A percentile compares a stretch with the other conserved stretches of the same genome.
Evolutionary conservation across 768 basidiomycete genomes (phyloP).

Genomic region (Kwoniella sp.): DNA sequence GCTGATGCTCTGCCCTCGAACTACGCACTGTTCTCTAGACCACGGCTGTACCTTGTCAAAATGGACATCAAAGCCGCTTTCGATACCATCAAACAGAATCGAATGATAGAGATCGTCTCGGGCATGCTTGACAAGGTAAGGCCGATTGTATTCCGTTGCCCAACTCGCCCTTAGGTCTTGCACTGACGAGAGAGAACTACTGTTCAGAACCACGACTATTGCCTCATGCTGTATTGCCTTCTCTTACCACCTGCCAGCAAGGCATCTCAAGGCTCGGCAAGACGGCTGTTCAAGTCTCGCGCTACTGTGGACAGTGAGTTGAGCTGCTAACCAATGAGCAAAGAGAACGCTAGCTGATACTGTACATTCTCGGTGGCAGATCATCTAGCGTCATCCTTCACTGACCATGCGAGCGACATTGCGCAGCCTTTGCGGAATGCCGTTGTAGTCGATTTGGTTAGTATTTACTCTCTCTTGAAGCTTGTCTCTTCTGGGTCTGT

Average conservation of each 20-base stretch:
- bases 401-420: constrained; percentile 69
- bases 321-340: neutral
- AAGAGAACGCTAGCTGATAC: neutral
- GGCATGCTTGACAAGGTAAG: constrained; percentile 65
- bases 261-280: constrained; percentile 52
- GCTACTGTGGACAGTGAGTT: constrained; percentile 40
- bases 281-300: constrained; percentile 42
- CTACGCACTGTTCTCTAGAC: constrained; percentile 60
- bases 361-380: constrained; percentile 61
- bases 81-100: constrained; percentile 90
- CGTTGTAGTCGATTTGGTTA: constrained; percentile 83
- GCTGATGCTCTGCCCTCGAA: neutral
- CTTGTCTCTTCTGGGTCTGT: neutral
- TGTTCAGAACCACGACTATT: constrained; percentile 33
- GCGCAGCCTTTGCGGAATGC: constrained; percentile 70
- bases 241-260: constrained; percentile 65
- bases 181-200: constrained; percentile 6
- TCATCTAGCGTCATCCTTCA: constrained; percentile 70
- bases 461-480: constrained; percentile 2
- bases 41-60: constrained; percentile 91
- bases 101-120: constrained; percentile 74
- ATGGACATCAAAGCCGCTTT: constrained; percentile 95
- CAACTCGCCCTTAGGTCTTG: too few species aligned
- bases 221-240: constrained; percentile 63
- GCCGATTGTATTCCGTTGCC: constrained; percentile 30